Conservation (phyloP, 176 grass and related monocot genomes). For the Ananas comosus region DNA sequence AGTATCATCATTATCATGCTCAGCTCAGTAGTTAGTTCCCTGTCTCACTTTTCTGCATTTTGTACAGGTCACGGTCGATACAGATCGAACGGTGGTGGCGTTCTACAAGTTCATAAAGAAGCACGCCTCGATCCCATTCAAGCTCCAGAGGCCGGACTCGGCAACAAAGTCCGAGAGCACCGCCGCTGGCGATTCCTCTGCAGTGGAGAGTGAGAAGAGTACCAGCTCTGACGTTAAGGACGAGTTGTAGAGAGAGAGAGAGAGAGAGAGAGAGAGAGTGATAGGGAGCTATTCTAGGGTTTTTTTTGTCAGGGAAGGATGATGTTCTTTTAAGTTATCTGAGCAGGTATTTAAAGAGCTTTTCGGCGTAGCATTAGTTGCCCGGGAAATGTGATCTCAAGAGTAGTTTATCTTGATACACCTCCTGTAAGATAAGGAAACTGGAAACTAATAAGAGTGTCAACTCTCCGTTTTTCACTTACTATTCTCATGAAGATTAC, state of each 20-base stretch:
- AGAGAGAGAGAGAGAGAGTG: too few relatives aligned
- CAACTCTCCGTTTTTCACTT: too few relatives aligned
- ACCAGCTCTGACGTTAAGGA: constrained; percentile 39
- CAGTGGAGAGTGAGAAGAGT: constrained; percentile 4
- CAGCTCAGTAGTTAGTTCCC: constrained; percentile 3
- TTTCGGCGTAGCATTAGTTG: too few relatives aligned
- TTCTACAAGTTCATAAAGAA: constrained; percentile 95
- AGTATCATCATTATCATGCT: background rate
- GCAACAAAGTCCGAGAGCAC: constrained; percentile 8
- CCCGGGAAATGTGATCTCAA: too few relatives aligned
- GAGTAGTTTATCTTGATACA: too few relatives aligned
- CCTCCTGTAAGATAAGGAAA: too few relatives aligned
- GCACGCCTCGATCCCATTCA: constrained; percentile 83
- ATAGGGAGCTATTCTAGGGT: background rate
- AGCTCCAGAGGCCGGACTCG: constrained; percentile 45
- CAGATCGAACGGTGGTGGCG: constrained; percentile 67
- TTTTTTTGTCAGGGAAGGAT: background rate
- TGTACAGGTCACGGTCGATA: constrained; percentile 54
- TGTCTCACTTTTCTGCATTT: constrained; percentile 1
- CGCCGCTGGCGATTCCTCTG: background rate
- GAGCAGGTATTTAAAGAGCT: too few relatives aligned
- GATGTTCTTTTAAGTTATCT: too few relatives aligned
- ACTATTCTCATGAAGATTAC: too few relatives aligned
- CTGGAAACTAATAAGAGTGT: too few relatives aligned
- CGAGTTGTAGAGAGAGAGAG: constrained; percentile 49